These are phyloP conservation scores for Xylaria palmicola DNA, from an alignment of 495 filamentous ascomycete genomes.

Conservation along the genomic window DNA sequence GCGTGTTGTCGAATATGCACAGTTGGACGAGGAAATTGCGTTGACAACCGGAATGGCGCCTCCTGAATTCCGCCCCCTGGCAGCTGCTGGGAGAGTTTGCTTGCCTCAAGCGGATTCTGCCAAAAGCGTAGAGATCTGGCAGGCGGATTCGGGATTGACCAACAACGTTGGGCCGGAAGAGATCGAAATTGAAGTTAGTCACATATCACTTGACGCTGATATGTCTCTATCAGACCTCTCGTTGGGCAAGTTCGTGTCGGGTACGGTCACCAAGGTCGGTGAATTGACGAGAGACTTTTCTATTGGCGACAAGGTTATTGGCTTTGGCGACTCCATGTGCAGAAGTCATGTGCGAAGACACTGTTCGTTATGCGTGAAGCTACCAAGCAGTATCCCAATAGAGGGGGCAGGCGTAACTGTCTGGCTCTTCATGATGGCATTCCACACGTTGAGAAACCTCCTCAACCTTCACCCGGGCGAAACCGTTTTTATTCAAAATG, in stretches of 20 bases:
- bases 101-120: neutral
- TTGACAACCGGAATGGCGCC: neutral
- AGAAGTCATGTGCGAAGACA: neutral
- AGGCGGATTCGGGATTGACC: neutral
- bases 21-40: neutral
- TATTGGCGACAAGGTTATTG: neutral
- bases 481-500: conserved; percentile 51
- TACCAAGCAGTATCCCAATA: neutral
- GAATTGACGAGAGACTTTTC: neutral
- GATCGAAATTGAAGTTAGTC: neutral
- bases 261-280: neutral
- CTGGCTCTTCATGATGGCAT: neutral
- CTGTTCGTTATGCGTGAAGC: neutral
- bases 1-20: neutral
- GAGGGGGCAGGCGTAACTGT: neutral
- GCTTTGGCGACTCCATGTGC: neutral
- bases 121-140: neutral
- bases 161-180: neutral
- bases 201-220: neutral
- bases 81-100: neutral
- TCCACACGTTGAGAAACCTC: neutral
- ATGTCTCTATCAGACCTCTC: neutral
- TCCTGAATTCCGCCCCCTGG: neutral
- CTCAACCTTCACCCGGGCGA: conserved; percentile 28
- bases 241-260: neutral